Base-by-base conservation (phyloP, 2,329 filamentous ascomycete genomes). In the Microdochium nivale region DNA sequence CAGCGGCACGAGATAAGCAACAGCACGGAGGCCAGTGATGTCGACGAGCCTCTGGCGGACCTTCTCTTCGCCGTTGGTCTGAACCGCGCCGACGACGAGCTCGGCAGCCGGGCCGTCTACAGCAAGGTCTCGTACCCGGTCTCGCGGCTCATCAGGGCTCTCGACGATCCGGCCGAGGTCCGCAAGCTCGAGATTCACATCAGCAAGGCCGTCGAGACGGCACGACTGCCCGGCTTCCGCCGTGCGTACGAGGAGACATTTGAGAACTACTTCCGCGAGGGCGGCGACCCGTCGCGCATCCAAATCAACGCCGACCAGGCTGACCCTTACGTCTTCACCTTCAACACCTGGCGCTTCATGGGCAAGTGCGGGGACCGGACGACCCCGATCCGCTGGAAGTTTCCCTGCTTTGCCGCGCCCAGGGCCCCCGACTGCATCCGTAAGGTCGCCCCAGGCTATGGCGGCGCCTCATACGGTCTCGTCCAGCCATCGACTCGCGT, bases 331-430 rank as follows among this genome's bases (percentile, higher is more conserved):
- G 40, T 44, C n/a, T 44, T 44, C 40, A 44, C 23, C 40, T 44
- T 44, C 40, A 44, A 44, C 40, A 44, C 40, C n/a, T 44, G 40
- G 40, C 40, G 40, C 40, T 44, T 44, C 19, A 44, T 44, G 40
- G 40, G 40, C 40, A 44, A 44, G 40, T 19, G 14, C 19, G 40
- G 40, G 40, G 40, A 44, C 40, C 40, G 40, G 40, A 23, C 19
- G 14, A 44, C 40, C 40, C 40, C 40, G 21, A 44, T 44, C 40
- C 40, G 40, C 40, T 44, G 40, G 40, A 44, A 44, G 40, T 44
- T 44, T 19, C 40, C 40, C 40, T 44, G 40, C 40, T 44, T 44
- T 19, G 16, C 40, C n/a, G 8, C 10, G 40, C 40, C 40, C 40
- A 44, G 23, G 40, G 40, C 40, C 21, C 40, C 40, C 19, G 40